A percentile compares a stretch with the other conserved stretches of the same genome.
Conservation (phyloP, 1,284 basidiomycete species). For the Ustilago esculenta region DNA sequence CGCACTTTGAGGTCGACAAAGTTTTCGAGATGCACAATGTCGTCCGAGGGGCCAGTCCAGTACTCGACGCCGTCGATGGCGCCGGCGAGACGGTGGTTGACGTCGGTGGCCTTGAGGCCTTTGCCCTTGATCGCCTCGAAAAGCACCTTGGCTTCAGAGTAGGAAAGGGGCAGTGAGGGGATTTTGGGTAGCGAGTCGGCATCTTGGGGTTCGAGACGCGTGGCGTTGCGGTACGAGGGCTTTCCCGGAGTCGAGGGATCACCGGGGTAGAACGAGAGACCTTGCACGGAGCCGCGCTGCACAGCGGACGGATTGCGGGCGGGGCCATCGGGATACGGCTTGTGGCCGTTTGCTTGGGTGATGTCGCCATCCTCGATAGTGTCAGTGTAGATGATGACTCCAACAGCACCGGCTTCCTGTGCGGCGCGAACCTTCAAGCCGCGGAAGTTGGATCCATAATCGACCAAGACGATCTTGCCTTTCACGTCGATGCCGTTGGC, state of each 20-base stretch:
- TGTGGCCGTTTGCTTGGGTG: slow-evolving; percentile 74
- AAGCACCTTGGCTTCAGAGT: slow-evolving; percentile 70
- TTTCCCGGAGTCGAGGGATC: slow-evolving; percentile 86
- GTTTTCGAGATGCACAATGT: slow-evolving; percentile 50
- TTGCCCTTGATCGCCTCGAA: slow-evolving; percentile 68
- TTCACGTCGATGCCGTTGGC: slow-evolving; percentile 76
- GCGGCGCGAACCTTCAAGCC: slow-evolving; percentile 85
- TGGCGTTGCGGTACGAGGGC: slow-evolving; percentile 85
- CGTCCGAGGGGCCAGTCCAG: slow-evolving; percentile 69
- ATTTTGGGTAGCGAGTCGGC: slow-evolving; percentile 80
- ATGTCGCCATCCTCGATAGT: slow-evolving; percentile 86
- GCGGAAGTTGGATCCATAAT: slow-evolving; percentile 83
- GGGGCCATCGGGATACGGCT: slow-evolving; percentile 80
- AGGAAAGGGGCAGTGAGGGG: slow-evolving; percentile 76
- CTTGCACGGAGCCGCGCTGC: slow-evolving; percentile 83
- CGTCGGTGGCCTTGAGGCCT: slow-evolving; percentile 70
- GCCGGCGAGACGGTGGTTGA: slow-evolving; percentile 72
- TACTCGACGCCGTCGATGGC: slow-evolving; percentile 70
- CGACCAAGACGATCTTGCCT: slow-evolving; percentile 82
- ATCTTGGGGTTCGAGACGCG: slow-evolving; percentile 71
- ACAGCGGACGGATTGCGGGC: slow-evolving; percentile 79
- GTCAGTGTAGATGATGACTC: slow-evolving; percentile 81
- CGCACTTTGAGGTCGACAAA: slow-evolving; percentile 50
- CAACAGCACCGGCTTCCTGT: slow-evolving; percentile 78
- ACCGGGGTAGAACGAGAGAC: slow-evolving; percentile 79